Base-by-base conservation (phyloP, 352 stramenopile genomes). In the Phytophthora cryptogea region DNA sequence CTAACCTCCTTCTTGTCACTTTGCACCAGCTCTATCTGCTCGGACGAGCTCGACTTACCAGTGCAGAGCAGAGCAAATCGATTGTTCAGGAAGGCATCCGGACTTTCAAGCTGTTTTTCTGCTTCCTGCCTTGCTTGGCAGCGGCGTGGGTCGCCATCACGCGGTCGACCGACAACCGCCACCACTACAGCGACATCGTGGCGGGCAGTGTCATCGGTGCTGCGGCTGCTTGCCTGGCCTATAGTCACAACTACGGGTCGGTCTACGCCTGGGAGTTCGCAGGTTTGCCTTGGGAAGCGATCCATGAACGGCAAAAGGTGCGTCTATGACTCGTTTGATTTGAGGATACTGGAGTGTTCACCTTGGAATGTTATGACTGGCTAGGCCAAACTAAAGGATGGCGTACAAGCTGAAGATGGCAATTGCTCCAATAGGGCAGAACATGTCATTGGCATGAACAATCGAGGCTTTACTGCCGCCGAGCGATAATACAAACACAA, bases 141-240 rank as follows among this genome's bases (percentile, higher is more conserved):
- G 80, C 80, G 1, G 44, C 80, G 6, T 92, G 83, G 83, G 76
- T 90, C 32, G 68, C 76, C 13, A 70, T 92, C 49, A 92, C 80
- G 23, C 80, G 83, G 16, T 87, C 83, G 3, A 72, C 81, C 7
- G 83, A 90, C 75, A 92, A 92, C 54, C 88, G 83, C 55, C 83
- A 92, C 44, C 80, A 92, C 55, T 92, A 89, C 64, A 82, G 61
- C 36, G 83, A 92, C 62, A 88, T 92, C 33, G 43, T 89, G 40
- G 74, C 86, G 1, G 78, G 76, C 6, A 82, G 72, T 30, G 64
- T 86, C 11, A 74, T 88, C 35, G 79, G 79, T 2, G 63, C 51
- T 23, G 59, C 76, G 0, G 49, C 66, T 0, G 72, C 76, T 6
- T 54, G 62, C 26, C 40, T 85, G 30, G 70, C 69, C 7, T 86